Conservation (phyloP, 225 moss, liverwort and hornwort genomes). For the Takakia lepidozioides region DNA sequence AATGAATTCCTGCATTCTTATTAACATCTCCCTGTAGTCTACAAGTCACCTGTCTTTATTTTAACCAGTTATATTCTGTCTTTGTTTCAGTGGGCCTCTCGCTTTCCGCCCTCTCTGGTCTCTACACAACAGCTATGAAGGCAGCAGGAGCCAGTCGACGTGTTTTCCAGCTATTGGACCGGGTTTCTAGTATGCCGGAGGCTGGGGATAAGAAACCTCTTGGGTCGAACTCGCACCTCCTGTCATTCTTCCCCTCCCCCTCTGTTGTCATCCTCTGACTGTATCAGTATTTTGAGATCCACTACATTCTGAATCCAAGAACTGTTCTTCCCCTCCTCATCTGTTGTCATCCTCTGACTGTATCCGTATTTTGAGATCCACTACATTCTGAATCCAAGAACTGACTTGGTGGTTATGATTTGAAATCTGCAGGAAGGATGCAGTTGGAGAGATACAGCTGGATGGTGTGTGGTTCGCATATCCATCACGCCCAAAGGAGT, state of each 20-base stretch:
- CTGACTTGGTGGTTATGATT: constrained; percentile 1
- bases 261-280: too few relatives aligned
- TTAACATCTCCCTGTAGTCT: too few relatives aligned
- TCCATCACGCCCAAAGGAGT: constrained; percentile 87
- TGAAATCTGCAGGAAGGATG: constrained; percentile 40
- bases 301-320: too few relatives aligned
- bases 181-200: constrained; percentile 67
- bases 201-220: constrained; percentile 69
- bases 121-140: constrained; percentile 93
- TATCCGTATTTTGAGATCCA: too few relatives aligned
- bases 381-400: too few relatives aligned
- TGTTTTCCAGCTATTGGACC: constrained; percentile 90
- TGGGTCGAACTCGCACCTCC: constrained; percentile 26
- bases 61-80: too few relatives aligned
- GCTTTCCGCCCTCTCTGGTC: constrained; percentile 79
- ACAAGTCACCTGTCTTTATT: too few relatives aligned
- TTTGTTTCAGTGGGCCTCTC: constrained; percentile 71
- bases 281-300: too few relatives aligned
- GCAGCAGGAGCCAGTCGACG: constrained; percentile 92
- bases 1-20: too few relatives aligned
- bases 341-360: too few relatives aligned
- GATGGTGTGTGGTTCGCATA: constrained; percentile 98
- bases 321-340: too few relatives aligned
- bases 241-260: too few relatives aligned
- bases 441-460: constrained; percentile 72